A percentile compares a stretch with the other conserved stretches of the same genome.
These are phyloP conservation scores for Apiotrichum sp. DNA, from an alignment of 1,284 basidiomycete species.

Conservation along the genomic window DNA sequence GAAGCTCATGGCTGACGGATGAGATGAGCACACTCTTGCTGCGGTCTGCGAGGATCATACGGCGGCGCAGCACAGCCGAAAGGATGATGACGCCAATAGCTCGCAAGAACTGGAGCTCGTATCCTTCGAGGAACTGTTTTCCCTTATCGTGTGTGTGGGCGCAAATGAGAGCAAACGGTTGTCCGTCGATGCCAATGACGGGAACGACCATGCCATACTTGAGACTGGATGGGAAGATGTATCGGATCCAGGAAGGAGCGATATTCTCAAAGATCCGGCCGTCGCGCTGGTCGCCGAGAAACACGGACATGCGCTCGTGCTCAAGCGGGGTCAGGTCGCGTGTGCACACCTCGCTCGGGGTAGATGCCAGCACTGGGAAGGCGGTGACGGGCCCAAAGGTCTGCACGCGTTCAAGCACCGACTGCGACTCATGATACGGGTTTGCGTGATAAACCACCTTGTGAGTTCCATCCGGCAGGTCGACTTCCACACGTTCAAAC, in stretches of 20 bases:
- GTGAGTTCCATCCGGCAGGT: constrained; percentile 7
- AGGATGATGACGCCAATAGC: constrained; percentile 89
- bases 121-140: constrained; percentile 79
- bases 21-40: constrained; percentile 43
- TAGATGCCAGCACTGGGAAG: constrained; percentile 35
- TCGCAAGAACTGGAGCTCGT: constrained; percentile 84
- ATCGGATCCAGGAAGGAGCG: constrained; percentile 67
- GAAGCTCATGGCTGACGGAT: constrained; percentile 89
- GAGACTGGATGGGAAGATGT: constrained; percentile 70
- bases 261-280: constrained; percentile 78
- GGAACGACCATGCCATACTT: constrained; percentile 85
- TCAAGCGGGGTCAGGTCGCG: constrained; percentile 58
- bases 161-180: constrained; percentile 84
- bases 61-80: constrained; percentile 82
- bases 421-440: constrained; percentile 54
- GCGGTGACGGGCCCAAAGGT: constrained; percentile 44
- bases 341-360: constrained; percentile 14
- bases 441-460: constrained; percentile 52
- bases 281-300: constrained; percentile 70
- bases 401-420: constrained; percentile 56
- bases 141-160: constrained; percentile 75
- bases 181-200: constrained; percentile 88
- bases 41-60: constrained; percentile 92
- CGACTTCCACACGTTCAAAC: constrained; percentile 70
- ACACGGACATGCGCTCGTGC: constrained; percentile 64